Evolutionary conservation across 2,329 filamentous ascomycete species (phyloP).

Genomic region (Ophiobolus disseminans): DNA sequence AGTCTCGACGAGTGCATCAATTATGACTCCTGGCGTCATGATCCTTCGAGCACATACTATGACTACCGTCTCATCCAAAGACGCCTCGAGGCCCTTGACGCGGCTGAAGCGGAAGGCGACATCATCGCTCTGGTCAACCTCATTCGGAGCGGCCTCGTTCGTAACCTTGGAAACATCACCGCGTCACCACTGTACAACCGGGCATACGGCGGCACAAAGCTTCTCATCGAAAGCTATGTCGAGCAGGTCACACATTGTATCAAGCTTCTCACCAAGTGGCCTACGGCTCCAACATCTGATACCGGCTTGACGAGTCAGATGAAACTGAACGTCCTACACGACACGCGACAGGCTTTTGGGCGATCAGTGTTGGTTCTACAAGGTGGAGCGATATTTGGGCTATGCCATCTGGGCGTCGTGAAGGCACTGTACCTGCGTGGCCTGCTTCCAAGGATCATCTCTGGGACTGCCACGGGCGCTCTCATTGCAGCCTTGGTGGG

Average conservation of each 20-base stretch:
- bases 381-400: slow-evolving; percentile 87
- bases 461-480: slow-evolving; percentile 88
- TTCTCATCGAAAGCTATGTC: slow-evolving; percentile 90
- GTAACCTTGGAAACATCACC: slow-evolving; percentile 92
- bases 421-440: slow-evolving; percentile 84
- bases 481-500: slow-evolving; percentile 88
- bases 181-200: slow-evolving; percentile 81
- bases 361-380: slow-evolving; percentile 85
- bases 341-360: slow-evolving; percentile 87
- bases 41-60: slow-evolving; percentile 80
- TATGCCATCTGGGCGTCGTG: slow-evolving; percentile 89
- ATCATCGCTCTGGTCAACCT: slow-evolving; percentile 78
- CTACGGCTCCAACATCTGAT: slow-evolving; percentile 58
- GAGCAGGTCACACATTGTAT: slow-evolving; percentile 82
- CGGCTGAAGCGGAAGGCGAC: slow-evolving; percentile 73
- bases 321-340: slow-evolving; percentile 85
- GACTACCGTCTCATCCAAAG: slow-evolving; percentile 85
- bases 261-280: slow-evolving; percentile 74
- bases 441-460: slow-evolving; percentile 86
- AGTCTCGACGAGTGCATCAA: slow-evolving; percentile 83
- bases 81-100: slow-evolving; percentile 73
- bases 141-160: slow-evolving; percentile 75
- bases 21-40: slow-evolving; percentile 84
- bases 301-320: slow-evolving; percentile 71
- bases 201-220: slow-evolving; percentile 87